Base-by-base conservation (phyloP, 805 yeast genomes). In the Lachancea kluyveri region DNA sequence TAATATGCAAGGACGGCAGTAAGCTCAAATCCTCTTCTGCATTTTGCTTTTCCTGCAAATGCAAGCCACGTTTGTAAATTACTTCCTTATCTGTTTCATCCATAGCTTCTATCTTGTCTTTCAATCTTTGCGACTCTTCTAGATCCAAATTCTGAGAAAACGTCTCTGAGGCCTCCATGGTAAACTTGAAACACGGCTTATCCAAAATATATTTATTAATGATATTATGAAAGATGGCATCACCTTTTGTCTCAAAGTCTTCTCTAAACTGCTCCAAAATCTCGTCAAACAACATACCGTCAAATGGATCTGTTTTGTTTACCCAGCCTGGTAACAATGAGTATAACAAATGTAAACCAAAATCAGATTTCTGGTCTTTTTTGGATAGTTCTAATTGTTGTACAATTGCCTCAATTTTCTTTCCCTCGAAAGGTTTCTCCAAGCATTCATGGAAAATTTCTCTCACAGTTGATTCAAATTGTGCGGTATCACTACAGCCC, bases 321-420 rank as follows among this genome's bases (percentile, higher is more conserved):
- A 82, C 78, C 84, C 96, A 87, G 7, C 85, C 77, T 6, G 95
- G 84, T n/a, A 84, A 71, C 6, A 92, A 41, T 1, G 85, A 70
- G 51, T 75, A 75, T 20, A 90, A 64, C 28, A 90, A 54, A 21
- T 77, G 77, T 64, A 92, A 62, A 8, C 98, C 98, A 62, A 86
- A 92, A 39, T 84, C 83, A 0, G 97, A 79, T 45, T 80, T 87
- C 41, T 87, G 94, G 44, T 86, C 88, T 46, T 85, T 85, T 53
- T 85, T 79, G 21, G 76, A 60, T 18, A 92, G 60, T 54, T 92
- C 98, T 21, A 87, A 60, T 54, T 88, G 97, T 56, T 87, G 94
- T 22, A 92, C 66, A 30, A 90, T 73, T 0, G 95, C 97, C 34
- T 82, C 79, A n/a, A 92, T 70, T 46, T 85, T 75, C 10, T 65